Evolutionary conservation across 2,329 filamentous ascomycete genomes (phyloP), one percentile per base, ranked within the genome.

Genomic region (Trematosphaeria pertusa): DNA sequence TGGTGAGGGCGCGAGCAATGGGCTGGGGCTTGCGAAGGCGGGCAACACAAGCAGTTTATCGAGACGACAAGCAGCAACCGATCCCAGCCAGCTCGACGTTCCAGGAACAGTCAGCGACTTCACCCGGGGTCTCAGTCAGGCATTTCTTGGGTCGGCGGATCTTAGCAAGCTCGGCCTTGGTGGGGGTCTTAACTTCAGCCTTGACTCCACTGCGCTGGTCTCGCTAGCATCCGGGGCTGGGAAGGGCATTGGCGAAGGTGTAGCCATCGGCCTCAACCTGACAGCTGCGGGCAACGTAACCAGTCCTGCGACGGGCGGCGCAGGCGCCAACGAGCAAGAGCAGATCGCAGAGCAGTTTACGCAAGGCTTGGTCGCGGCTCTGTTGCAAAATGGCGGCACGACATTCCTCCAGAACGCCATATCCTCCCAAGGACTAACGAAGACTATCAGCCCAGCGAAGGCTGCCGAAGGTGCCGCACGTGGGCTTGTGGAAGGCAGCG

Each of bases 151-250:
- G 19, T 58, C 54, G 2, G 51, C 56, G 26, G 47, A 66, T 31
- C 40, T 67, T 1, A 54, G 37, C 10, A 56, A 38, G 12, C 24
- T 62, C 3, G 12, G 46, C 8, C 20, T 35, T 4, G 36, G 36
- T 1, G 34, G 45, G 4, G 43, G 33, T 5, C 28, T 47, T 1
- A 46, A 41, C 12, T 42, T 59, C n/a, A 45, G 57, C 17, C 26
- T 61, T n/a, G 45, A 51, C 20, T 26, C 18, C 31, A 40, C 37
- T 2, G 55, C 54, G 48, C 24, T 67, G 14, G 39, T 56, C 1
- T 54, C 58, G 12, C 28, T 67, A 4, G 62, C 57, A n/a, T 53
- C 62, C 14, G 64, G 64, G 10, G 59, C 62, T 39, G 64, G 64
- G 19, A 59, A 62, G 4, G 64, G 64, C 1, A 58, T 65, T 24